phyloP scores from a whole-genome alignment of 306 rosid species.

The Trifolium subterraneum region DNA sequence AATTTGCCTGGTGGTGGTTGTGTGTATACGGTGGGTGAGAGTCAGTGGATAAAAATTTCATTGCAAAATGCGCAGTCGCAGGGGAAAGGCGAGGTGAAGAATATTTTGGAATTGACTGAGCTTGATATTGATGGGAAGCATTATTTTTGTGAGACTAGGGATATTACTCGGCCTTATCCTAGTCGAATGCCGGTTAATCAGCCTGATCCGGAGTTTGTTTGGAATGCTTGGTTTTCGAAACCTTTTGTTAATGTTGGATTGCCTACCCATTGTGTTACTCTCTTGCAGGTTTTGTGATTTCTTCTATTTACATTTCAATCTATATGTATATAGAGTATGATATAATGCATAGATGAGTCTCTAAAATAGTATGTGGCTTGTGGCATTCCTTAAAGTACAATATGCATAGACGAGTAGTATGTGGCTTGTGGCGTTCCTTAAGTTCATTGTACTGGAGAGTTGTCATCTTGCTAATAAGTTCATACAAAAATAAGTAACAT shows the following conservation, averaged over 20 bases:
- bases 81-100: conserved; percentile 92
- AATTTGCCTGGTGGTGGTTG: conserved; percentile 90
- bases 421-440: background rate
- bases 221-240: conserved; percentile 88
- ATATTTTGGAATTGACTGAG: conserved; percentile 74
- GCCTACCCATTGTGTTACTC: conserved; percentile 78
- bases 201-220: conserved; percentile 94
- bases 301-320: conserved; percentile 28
- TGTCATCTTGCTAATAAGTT: background rate
- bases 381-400: background rate
- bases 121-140: conserved; percentile 91
- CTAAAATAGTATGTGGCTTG: too few relatives aligned
- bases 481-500: background rate
- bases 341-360: too few relatives aligned
- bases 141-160: conserved; percentile 88
- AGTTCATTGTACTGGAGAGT: background rate
- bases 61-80: conserved; percentile 72
- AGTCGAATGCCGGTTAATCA: conserved; percentile 58
- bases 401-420: too few relatives aligned
- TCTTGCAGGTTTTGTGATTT: conserved; percentile 84
- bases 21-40: conserved; percentile 78
- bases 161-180: conserved; percentile 85
- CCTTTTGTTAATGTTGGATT: conserved; percentile 83
- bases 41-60: conserved; percentile 84
- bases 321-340: background rate